Conservation (phyloP, 495 filamentous ascomycete genomes). For the Aspergillus nidulans region DNA sequence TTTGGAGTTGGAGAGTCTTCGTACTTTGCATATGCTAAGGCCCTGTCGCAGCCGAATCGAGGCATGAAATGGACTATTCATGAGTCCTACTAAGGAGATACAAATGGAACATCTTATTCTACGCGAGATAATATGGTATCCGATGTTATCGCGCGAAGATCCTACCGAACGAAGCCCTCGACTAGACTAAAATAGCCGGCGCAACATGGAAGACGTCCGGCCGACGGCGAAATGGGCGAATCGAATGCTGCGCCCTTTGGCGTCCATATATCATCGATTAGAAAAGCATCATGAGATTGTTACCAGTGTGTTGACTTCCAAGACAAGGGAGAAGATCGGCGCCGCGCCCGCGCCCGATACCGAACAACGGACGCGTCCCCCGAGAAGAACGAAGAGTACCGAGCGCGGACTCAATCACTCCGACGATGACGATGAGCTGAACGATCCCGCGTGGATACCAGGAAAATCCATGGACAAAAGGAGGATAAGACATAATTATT, state of each 20-base stretch:
- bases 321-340: constrained; percentile 15
- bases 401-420: constrained; percentile 22
- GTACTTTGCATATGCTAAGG: background rate
- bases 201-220: constrained; percentile 40
- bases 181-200: constrained; percentile 1
- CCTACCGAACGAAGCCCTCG: background rate
- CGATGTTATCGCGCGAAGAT: background rate
- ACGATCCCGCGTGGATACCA: constrained; percentile 45
- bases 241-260: constrained; percentile 44
- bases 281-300: constrained; percentile 41
- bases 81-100: constrained; percentile 2
- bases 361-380: background rate
- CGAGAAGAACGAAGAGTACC: background rate
- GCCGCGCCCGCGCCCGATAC: background rate
- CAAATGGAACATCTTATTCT: background rate
- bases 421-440: constrained; percentile 31
- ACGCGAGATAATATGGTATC: background rate
- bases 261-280: constrained; percentile 42
- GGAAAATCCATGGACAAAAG: constrained; percentile 30
- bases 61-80: constrained; percentile 15
- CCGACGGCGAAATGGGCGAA: constrained; percentile 46
- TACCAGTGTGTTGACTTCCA: constrained; percentile 30
- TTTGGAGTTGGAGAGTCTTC: background rate
- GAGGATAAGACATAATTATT: constrained; percentile 37
- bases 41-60: background rate